Percentiles rank a stretch among this genome's conserved stretches.
Conservation (phyloP, 1,284 basidiomycete genomes). For the Cryptococcus floricola region DNA sequence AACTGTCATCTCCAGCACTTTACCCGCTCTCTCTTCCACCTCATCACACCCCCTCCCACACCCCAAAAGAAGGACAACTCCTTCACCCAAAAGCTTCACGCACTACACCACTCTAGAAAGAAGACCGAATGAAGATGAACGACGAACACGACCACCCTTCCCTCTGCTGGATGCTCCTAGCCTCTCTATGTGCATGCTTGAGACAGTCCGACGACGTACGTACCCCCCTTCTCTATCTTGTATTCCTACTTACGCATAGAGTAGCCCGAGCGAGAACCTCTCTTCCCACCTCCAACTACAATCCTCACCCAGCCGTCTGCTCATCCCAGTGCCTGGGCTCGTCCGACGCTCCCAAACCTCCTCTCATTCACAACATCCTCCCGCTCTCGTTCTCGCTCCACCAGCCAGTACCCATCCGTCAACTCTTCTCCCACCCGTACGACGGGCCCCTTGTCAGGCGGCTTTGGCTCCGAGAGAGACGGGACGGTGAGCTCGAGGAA, state of each 20-base stretch:
- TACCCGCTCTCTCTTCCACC: too few relatives aligned
- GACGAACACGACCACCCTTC: neutral
- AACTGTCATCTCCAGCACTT: too few relatives aligned
- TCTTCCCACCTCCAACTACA: conserved; percentile 13
- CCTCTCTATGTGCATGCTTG: neutral
- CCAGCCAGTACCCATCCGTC: neutral
- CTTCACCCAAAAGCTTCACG: too few relatives aligned
- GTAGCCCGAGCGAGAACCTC: conserved; percentile 13
- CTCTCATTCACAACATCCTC: conserved; percentile 4
- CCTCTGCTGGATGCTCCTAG: neutral
- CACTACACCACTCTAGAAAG: too few relatives aligned
- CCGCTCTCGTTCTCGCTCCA: neutral
- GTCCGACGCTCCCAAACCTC: neutral
- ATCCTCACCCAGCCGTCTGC: conserved; percentile 13
- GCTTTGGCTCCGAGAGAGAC: neutral
- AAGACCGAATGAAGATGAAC: neutral
- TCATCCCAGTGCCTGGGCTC: conserved; percentile 1
- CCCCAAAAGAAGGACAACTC: too few relatives aligned
- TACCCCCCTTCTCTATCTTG: too few relatives aligned
- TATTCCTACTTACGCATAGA: too few relatives aligned
- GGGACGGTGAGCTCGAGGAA: neutral
- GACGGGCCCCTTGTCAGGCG: neutral
- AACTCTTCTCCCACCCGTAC: neutral
- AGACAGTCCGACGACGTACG: neutral
- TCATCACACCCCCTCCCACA: too few relatives aligned